A percentile compares a stretch with the other conserved stretches of the same genome.
Conservation (phyloP, 495 filamentous ascomycete species). For the Zalerion maritima region DNA sequence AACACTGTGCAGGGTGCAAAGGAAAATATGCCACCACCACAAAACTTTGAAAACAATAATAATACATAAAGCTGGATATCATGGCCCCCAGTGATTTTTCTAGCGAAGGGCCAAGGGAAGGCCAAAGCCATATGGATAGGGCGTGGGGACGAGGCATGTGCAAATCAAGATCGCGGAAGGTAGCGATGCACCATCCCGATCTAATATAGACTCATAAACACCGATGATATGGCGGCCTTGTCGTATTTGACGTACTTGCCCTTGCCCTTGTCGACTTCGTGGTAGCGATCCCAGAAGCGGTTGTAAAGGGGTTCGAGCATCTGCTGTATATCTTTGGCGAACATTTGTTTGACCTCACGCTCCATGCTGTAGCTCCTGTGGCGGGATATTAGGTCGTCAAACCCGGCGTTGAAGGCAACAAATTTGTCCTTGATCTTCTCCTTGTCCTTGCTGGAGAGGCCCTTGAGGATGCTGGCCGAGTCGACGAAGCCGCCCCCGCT, state of each 20-base stretch:
- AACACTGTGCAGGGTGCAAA: too few species aligned
- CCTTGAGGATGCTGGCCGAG: constrained; percentile 68
- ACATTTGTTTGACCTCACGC: constrained; percentile 62
- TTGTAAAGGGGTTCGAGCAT: constrained; percentile 90
- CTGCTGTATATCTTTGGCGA: constrained; percentile 69
- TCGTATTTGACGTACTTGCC: constrained; percentile 97
- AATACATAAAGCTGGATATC: too few species aligned
- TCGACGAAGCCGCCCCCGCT: constrained; percentile 52
- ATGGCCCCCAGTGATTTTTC: too few species aligned
- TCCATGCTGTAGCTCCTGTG: constrained; percentile 79
- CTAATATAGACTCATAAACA: constrained; percentile 38
- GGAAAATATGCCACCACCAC: too few species aligned
- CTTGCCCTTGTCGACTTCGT: constrained; percentile 91
- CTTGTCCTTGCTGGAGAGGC: constrained; percentile 72
- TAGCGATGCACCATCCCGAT: too few species aligned
- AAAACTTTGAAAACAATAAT: too few species aligned
- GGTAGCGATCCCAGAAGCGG: constrained; percentile 93
- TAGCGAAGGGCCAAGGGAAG: too few species aligned
- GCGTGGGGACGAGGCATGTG: too few species aligned
- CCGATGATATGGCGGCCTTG: constrained; percentile 47
- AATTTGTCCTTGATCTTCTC: constrained; percentile 96
- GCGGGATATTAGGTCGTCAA: constrained; percentile 70
- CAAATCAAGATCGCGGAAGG: too few species aligned
- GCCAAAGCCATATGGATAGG: too few species aligned
- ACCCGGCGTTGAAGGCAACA: constrained; percentile 68